Conservation (phyloP, 805 yeast species). For the Lachancea sp. region DNA sequence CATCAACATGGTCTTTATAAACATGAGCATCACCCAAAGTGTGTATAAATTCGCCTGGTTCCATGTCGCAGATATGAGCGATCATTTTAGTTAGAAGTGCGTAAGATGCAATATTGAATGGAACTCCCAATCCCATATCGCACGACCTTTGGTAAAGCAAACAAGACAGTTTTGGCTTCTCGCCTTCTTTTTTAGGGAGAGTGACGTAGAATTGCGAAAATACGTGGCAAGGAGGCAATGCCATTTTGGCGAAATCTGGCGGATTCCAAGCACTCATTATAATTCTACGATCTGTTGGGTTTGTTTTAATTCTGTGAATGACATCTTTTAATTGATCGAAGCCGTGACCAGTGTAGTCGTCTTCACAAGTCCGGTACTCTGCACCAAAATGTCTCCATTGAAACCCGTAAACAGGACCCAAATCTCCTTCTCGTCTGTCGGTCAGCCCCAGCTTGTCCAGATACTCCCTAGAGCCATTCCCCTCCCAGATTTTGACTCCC, state of each 20-base stretch:
- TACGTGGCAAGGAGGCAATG: slow-evolving; percentile 97
- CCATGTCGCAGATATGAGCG: slow-evolving; percentile 92
- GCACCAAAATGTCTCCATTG: slow-evolving; percentile 99
- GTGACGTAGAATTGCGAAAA: slow-evolving; percentile 92
- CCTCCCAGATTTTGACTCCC: slow-evolving; percentile 98
- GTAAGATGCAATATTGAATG: slow-evolving; percentile 95
- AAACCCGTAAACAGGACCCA: slow-evolving; percentile 98
- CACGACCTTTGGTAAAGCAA: slow-evolving; percentile 94
- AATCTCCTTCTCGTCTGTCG: slow-evolving; percentile 81
- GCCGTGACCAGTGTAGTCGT: slow-evolving; percentile 84
- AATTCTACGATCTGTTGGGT: slow-evolving; percentile 92
- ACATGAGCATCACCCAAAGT: slow-evolving; percentile 97
- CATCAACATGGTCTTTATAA: slow-evolving; percentile 87
- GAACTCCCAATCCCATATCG: slow-evolving; percentile 99
- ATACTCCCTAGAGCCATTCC: slow-evolving; percentile 91
- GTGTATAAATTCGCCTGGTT: slow-evolving; percentile 91
- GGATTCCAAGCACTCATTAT: slow-evolving; percentile 98
- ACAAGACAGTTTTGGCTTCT: slow-evolving; percentile 72
- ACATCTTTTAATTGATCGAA: slow-evolving; percentile 82
- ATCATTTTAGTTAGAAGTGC: slow-evolving; percentile 90
- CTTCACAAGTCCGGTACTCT: slow-evolving; percentile 74
- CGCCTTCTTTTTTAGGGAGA: slow-evolving; percentile 50
- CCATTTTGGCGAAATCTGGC: slow-evolving; percentile 89
- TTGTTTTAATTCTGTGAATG: slow-evolving; percentile 70
- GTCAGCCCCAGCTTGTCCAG: slow-evolving; percentile 76